phyloP scores from a whole-genome alignment of 768 basidiomycete species.

The Multifurca ochricompacta region DNA sequence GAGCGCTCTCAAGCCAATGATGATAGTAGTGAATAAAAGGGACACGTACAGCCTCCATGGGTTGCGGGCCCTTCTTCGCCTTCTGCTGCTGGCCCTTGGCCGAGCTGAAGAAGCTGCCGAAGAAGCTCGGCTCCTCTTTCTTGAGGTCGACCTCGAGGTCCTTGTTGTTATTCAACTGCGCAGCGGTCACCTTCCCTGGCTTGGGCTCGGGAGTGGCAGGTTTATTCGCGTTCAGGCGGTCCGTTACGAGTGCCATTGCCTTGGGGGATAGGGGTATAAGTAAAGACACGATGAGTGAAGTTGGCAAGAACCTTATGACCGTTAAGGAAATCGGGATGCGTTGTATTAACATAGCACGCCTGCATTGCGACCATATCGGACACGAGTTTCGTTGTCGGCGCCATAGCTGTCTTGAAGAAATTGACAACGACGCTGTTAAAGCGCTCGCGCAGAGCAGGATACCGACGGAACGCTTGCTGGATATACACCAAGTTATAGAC shows the following conservation, averaged over 20 bases:
- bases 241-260: constrained; percentile 85
- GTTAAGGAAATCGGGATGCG: constrained; percentile 96
- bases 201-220: constrained; percentile 70
- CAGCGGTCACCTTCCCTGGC: constrained; percentile 49
- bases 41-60: constrained; percentile 48
- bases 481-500: not conserved
- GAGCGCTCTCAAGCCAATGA: constrained; percentile 26
- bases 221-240: constrained; percentile 77
- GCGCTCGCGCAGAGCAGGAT: constrained; percentile 91
- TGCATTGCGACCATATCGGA: constrained; percentile 96
- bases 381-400: constrained; percentile 91
- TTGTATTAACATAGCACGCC: constrained; percentile 98
- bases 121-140: constrained; percentile 89
- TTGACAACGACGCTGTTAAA: constrained; percentile 95
- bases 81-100: constrained; percentile 45
- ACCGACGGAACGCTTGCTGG: constrained; percentile 93
- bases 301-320: constrained; percentile 66
- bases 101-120: constrained; percentile 88
- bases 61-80: constrained; percentile 44
- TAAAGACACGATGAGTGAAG: not conserved
- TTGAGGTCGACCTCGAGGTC: constrained; percentile 87
- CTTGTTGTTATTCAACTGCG: constrained; percentile 82
- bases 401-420: constrained; percentile 94
- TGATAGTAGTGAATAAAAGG: constrained; percentile 3
- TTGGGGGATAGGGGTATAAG: constrained; percentile 25